phyloP scores from a whole-genome alignment of 2,329 filamentous ascomycete species.

The Metarhizium anisopliae region DNA sequence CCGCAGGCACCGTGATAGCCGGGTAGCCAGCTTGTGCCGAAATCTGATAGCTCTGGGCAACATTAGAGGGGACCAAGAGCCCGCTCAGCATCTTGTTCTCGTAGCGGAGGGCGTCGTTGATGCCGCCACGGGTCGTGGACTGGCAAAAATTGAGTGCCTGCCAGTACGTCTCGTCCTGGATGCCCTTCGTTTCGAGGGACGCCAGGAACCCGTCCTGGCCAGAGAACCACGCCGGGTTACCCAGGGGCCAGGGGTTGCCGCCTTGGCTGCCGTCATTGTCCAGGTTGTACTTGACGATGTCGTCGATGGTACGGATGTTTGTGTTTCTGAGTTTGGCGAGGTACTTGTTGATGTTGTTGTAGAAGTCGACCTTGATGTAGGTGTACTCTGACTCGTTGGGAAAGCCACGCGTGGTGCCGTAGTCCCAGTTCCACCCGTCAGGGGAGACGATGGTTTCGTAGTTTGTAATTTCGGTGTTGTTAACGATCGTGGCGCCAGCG shows the following conservation, averaged over 20 bases:
- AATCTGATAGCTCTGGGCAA: conserved; percentile 59
- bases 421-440: conserved; percentile 68
- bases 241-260: conserved; percentile 44
- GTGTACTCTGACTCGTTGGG: conserved; percentile 69
- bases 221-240: conserved; percentile 54
- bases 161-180: conserved; percentile 56
- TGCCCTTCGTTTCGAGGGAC: conserved; percentile 50
- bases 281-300: conserved; percentile 57
- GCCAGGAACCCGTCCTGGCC: conserved; percentile 66
- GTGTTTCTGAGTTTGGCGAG: conserved; percentile 55
- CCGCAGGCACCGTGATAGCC: conserved; percentile 59
- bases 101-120: conserved; percentile 54
- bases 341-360: conserved; percentile 52
- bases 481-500: conserved; percentile 59
- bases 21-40: conserved; percentile 71
- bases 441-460: conserved; percentile 54
- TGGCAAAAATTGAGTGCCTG: conserved; percentile 56
- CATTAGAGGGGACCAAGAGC: conserved; percentile 59
- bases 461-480: conserved; percentile 59
- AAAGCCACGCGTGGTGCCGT: conserved; percentile 49
- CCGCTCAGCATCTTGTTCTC: conserved; percentile 43
- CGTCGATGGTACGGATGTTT: conserved; percentile 47
- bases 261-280: conserved; percentile 59
- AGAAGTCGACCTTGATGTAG: conserved; percentile 63
- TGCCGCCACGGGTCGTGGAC: conserved; percentile 53